Evolutionary conservation across 805 yeast species (phyloP).

Genomic region (Ogataea sp.): DNA sequence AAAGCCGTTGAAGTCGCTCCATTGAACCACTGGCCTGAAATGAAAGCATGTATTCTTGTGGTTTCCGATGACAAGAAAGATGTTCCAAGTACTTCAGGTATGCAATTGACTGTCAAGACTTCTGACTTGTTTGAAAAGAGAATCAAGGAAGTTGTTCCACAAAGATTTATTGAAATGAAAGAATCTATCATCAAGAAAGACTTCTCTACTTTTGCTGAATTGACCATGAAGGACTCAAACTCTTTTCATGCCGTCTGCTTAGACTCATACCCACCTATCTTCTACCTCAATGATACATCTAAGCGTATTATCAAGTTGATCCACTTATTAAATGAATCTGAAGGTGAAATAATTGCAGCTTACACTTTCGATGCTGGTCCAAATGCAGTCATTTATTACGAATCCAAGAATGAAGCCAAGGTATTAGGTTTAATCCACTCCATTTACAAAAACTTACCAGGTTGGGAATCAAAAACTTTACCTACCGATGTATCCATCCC

Average conservation of each 20-base stretch:
- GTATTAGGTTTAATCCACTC: constrained; percentile 65
- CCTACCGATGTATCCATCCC: constrained; percentile 7
- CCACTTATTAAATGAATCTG: constrained; percentile 64
- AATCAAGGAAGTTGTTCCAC: constrained; percentile 75
- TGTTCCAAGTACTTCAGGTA: constrained; percentile 89
- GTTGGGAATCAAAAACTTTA: constrained; percentile 45
- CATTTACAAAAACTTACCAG: constrained; percentile 50
- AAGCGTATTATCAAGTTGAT: constrained; percentile 71
- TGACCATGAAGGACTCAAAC: constrained; percentile 95
- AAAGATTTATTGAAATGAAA: constrained; percentile 77
- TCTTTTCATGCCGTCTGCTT: constrained; percentile 98
- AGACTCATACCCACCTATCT: constrained; percentile 93
- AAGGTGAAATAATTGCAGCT: constrained; percentile 74
- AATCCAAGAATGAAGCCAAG: constrained; percentile 60
- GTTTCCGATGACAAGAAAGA: constrained; percentile 93
- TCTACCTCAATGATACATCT: constrained; percentile 87
- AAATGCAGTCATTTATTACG: constrained; percentile 91
- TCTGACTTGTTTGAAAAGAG: constrained; percentile 82
- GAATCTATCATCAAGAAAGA: constrained; percentile 64
- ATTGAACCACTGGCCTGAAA: constrained; percentile 78
- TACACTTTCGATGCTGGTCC: constrained; percentile 99
- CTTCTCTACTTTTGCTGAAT: constrained; percentile 73
- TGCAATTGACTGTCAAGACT: constrained; percentile 91
- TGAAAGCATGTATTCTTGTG: constrained; percentile 88
- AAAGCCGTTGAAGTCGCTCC: constrained; percentile 91